Base-by-base conservation (phyloP, 345 rosid genomes). In the Lepidium africanum region DNA sequence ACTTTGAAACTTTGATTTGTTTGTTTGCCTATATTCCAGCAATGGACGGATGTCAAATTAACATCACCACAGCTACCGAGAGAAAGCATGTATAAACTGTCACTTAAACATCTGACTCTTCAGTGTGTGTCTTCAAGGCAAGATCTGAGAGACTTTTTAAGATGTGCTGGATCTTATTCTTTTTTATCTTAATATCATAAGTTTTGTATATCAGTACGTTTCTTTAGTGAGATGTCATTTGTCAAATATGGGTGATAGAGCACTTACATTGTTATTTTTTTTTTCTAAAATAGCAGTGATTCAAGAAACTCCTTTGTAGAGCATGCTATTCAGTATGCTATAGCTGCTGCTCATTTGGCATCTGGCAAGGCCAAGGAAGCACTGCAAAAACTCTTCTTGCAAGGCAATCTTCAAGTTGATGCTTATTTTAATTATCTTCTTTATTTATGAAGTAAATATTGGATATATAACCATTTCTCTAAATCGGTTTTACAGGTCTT, bases 21-120 rank as follows among this genome's bases (percentile, higher is more conserved):
- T 33, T 19, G 43, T 47, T 66, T 46, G 17, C 4, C 1, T 71
- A 25, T 15, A 57, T 47, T 52, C 25, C 85, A 93, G 98, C 70
- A 72, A 30, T 93, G 95, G 94, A 81, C 85, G 10, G 96, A 93
- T 81, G 86, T 88, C 66, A 93, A 88, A 73, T 75, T 93, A 75
- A 83, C 91, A 15, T 91, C 99, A 40, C 97, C 99, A 43, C 97
- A 94, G 73, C 91, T 94, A 58, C 77, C 82, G 70, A 82, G 99
- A 80, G 91, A 91, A 81, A 86, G 85, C 88, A 77, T 48, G 69
- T 94, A 82, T 64, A 91, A 91, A 77, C 48, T 94, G 76, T 86
- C 96, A 9, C 69, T 86, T 62, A 87, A 85, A 60, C 69, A 82
- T 66, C 79, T 82, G 57, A 81, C 76, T 36, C 87, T 94, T 63